A percentile compares a stretch with the other conserved stretches of the same genome.
These are phyloP conservation scores for Lactuca saligna DNA, from an alignment of 129 eudicot species.

Conservation along the genomic window DNA sequence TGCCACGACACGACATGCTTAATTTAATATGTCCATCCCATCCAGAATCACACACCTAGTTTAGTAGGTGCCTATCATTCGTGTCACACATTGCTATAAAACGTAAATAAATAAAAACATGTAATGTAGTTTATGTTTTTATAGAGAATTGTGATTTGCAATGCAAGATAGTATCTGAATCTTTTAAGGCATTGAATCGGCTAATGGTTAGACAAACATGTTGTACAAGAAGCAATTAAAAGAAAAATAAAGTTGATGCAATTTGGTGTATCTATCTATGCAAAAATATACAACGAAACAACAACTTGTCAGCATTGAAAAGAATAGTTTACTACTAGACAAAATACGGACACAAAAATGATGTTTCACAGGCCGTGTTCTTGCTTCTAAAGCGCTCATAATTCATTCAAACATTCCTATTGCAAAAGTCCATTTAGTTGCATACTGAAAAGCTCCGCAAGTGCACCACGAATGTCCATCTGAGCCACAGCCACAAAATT, in stretches of 20 bases:
- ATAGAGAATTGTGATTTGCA: background rate
- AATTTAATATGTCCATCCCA: too few species aligned
- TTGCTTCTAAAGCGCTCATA: constrained; percentile 27
- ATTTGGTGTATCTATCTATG: constrained; percentile 18
- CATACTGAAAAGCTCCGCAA: constrained; percentile 70
- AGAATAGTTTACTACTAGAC: constrained; percentile 9
- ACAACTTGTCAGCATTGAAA: constrained; percentile 16
- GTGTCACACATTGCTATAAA: too few species aligned
- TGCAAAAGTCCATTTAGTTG: constrained; percentile 62
- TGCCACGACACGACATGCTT: too few species aligned
- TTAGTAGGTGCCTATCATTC: too few species aligned
- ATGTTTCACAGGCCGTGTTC: constrained; percentile 7
- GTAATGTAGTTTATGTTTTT: too few species aligned
- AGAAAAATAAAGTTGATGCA: background rate
- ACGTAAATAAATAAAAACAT: too few species aligned
- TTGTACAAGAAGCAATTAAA: background rate
- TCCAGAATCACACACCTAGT: too few species aligned
- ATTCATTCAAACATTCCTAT: constrained; percentile 17
- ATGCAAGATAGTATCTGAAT: background rate
- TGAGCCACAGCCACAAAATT: constrained; percentile 17
- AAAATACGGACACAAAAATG: constrained; percentile 16
- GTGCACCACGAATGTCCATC: constrained; percentile 93
- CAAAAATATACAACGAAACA: constrained; percentile 29
- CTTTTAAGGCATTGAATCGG: background rate
- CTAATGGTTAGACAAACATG: constrained; percentile 16